A percentile compares a stretch with the other conserved stretches of the same genome.
Evolutionary conservation across 1,284 basidiomycete genomes (phyloP).

Genomic region (Malassezia brasiliensis): DNA sequence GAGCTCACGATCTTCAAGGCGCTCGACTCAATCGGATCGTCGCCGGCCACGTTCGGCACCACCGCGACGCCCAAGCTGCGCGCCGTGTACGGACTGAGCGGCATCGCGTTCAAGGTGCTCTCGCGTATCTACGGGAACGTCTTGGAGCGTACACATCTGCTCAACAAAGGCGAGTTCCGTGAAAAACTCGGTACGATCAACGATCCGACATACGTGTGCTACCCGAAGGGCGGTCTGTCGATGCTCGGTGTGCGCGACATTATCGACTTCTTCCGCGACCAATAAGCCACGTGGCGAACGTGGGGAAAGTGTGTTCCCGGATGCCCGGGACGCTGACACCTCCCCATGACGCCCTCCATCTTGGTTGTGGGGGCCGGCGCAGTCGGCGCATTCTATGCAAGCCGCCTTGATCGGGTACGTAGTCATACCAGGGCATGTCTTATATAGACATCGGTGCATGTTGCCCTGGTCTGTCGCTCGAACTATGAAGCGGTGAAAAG

Average conservation of each 20-base stretch:
- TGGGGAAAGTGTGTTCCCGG: no score
- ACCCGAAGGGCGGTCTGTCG: constrained; percentile 34
- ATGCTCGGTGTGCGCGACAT: constrained; percentile 34
- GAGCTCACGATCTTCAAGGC: constrained; percentile 54
- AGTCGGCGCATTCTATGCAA: constrained; percentile 51
- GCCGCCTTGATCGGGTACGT: constrained; percentile 21
- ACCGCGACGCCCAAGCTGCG: constrained; percentile 27
- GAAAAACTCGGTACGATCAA: constrained; percentile 38
- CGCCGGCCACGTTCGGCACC: constrained; percentile 50
- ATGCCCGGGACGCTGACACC: no score
- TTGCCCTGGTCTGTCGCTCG: constrained; percentile 51
- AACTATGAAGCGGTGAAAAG: constrained; percentile 49
- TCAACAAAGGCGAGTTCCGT: constrained; percentile 41
- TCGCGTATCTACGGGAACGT: constrained; percentile 29
- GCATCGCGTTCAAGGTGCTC: constrained; percentile 28
- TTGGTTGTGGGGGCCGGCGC: constrained; percentile 51
- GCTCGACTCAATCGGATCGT: constrained; percentile 52
- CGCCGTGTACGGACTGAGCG: constrained; percentile 34
- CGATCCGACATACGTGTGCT: constrained; percentile 33
- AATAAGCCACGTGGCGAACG: background rate
- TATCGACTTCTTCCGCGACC: constrained; percentile 31
- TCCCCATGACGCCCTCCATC: constrained; percentile 11
- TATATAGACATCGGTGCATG: constrained; percentile 25
- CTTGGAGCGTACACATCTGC: constrained; percentile 26
- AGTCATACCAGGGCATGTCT: background rate